Evolutionary conservation across 2,329 filamentous ascomycete species (phyloP), one percentile per base, ranked within the genome.

Genomic region (Exophiala alcalophila): DNA sequence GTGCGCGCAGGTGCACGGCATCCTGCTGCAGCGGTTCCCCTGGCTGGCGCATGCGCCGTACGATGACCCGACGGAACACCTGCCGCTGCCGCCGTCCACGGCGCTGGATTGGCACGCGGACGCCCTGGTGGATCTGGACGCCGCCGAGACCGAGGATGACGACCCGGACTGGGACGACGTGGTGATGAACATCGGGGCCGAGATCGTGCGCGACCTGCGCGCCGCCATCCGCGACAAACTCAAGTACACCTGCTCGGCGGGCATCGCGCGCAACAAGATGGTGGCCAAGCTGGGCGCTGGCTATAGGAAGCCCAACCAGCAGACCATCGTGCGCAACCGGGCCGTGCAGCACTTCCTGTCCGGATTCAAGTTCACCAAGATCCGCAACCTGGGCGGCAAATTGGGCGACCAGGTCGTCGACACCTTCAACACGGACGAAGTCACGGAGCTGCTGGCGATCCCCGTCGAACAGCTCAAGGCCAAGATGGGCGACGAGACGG

Each of bases 121-220:
- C 67, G 84, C 81, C n/a, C 69, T 94, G 41, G 73, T 94, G 11
- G 87, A 90, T 60, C 69, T 95, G 34, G 82, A 92, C 53, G 73
- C 80, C 26, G 71, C 72, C 16, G 78, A 89, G 48, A 77, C 78
- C 8, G 90, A 94, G 63, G 77, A 83, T 14, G 76, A 84, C 54
- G 84, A 94, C 58, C 87, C 88, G 1, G 92, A 98, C 65, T 98
- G 92, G 92, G 91, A 98, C 63, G 92, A 98, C 69, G 76, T 97
- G 53, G 85, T 80, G 11, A 85, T 94, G 61, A 72, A 87, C 20
- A 80, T 96, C 58, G 92, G 86, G 0, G 90, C 89, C 2, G 89
- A 96, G 60, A 92, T 97, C 56, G 81, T 96, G 23, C 79, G 87
- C 14, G 74, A 80, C 47, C 76, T 97, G 12, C 80, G 92, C 36